A percentile compares a stretch with the other conserved stretches of the same genome.
These are phyloP conservation scores for Dryas integrifolia DNA, from an alignment of 331 rosid genomes.

Conservation along the genomic window DNA sequence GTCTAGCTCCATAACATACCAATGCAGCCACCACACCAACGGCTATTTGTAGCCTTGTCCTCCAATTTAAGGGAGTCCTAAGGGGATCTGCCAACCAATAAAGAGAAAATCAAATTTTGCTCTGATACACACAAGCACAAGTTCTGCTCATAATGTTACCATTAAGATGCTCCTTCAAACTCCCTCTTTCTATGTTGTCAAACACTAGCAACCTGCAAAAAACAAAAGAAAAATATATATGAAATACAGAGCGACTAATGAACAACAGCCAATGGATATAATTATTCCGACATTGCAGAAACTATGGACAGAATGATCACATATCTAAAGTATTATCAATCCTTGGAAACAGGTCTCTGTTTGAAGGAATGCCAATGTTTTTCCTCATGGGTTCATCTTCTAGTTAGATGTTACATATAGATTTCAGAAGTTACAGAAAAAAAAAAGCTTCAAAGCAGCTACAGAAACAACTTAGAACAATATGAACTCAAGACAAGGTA, in stretches of 20 bases:
- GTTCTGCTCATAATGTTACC: conserved; percentile 43
- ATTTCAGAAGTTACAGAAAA: neutral
- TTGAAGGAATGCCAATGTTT: neutral
- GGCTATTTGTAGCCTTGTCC: conserved; percentile 78
- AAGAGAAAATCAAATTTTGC: conserved; percentile 20
- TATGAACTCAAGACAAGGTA: neutral
- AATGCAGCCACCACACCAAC: conserved; percentile 76
- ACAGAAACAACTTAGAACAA: neutral
- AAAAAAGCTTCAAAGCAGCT: no score
- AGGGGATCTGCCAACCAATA: conserved; percentile 63
- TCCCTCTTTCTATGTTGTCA: conserved; percentile 77
- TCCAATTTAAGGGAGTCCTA: conserved; percentile 87
- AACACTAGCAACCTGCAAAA: conserved; percentile 69
- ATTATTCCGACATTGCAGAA: neutral
- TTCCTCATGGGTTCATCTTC: neutral
- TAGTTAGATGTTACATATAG: neutral
- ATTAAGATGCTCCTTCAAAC: conserved; percentile 86
- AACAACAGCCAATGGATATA: neutral
- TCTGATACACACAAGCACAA: conserved; percentile 7
- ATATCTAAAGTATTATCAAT: neutral
- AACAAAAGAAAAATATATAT: neutral
- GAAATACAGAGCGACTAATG: neutral
- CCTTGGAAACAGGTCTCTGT: neutral
- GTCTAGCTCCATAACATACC: conserved; percentile 42
- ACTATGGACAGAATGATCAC: neutral